A percentile compares a stretch with the other conserved stretches of the same genome.
Conservation (phyloP, 768 basidiomycete species). For the Pleurotus tuoliensis region DNA sequence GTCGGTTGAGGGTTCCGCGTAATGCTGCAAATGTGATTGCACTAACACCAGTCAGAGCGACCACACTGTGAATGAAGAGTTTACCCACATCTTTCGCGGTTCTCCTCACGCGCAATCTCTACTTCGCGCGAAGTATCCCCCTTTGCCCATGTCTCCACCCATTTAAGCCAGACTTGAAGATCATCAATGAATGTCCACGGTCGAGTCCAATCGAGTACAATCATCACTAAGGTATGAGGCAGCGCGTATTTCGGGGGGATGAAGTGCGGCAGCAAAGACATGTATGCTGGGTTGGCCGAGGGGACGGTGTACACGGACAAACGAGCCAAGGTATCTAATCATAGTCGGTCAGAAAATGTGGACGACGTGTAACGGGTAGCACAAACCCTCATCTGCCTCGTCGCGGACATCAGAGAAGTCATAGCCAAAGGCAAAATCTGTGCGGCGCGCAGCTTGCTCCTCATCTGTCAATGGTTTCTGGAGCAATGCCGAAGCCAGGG, state of each 20-base stretch:
- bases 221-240: conserved; percentile 72
- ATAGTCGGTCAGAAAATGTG: background rate
- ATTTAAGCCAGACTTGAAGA: conserved; percentile 77
- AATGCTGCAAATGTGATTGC: conserved; percentile 87
- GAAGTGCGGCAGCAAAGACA: conserved; percentile 71
- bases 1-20: conserved; percentile 74
- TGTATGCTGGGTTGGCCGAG: conserved; percentile 68
- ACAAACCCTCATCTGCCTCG: conserved; percentile 87
- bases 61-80: conserved; percentile 1
- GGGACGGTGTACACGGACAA: conserved; percentile 91
- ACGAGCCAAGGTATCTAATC: conserved; percentile 79
- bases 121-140: conserved; percentile 69
- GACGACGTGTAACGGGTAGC: background rate
- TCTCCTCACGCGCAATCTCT: conserved; percentile 75
- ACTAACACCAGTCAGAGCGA: conserved; percentile 40
- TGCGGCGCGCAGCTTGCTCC: conserved; percentile 52
- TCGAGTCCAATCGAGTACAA: conserved; percentile 92
- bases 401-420: conserved; percentile 89
- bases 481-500: conserved; percentile 66
- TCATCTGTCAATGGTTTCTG: conserved; percentile 61
- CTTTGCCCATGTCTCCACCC: conserved; percentile 81
- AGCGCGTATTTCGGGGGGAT: conserved; percentile 66
- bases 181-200: conserved; percentile 91
- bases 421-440: conserved; percentile 87
- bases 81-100: conserved; percentile 73